A percentile compares a stretch with the other conserved stretches of the same genome.
These are phyloP conservation scores for Endotrypanum monterogeii DNA, from an alignment of 208 protist genomes.

Conservation along the genomic window DNA sequence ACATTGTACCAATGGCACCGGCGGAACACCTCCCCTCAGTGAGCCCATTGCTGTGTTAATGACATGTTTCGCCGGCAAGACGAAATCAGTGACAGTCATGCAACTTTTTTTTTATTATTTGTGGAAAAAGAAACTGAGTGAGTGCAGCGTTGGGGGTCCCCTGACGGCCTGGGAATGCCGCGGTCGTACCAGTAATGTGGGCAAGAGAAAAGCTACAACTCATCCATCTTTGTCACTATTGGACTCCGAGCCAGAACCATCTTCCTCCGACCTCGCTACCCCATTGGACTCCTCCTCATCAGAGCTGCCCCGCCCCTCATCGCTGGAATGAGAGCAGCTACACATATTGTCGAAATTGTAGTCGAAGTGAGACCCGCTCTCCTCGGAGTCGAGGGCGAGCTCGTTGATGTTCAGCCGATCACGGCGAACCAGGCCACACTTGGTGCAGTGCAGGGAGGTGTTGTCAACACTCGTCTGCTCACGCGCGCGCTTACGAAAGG, in stretches of 20 bases:
- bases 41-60: neutral
- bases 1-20: no score
- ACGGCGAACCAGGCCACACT: slow-evolving; percentile 79
- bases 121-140: neutral
- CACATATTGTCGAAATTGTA: slow-evolving; percentile 91
- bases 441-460: slow-evolving; percentile 81
- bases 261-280: slow-evolving; percentile 9
- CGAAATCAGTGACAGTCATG: neutral
- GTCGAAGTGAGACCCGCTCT: slow-evolving; percentile 89
- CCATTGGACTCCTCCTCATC: slow-evolving; percentile 31
- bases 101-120: neutral
- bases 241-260: neutral
- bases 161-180: neutral
- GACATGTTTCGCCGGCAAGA: neutral
- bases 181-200: neutral
- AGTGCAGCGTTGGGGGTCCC: neutral
- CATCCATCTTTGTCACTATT: neutral
- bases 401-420: slow-evolving; percentile 90
- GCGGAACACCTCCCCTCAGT: neutral
- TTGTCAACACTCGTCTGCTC: slow-evolving; percentile 79
- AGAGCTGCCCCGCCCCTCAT: slow-evolving; percentile 39
- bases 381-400: slow-evolving; percentile 85
- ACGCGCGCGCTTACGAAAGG: slow-evolving; percentile 73
- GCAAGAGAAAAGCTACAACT: neutral
- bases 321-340: slow-evolving; percentile 70